Base-by-base conservation (phyloP, 2,329 filamentous ascomycete genomes). In the Rhynchosporium agropyri region DNA sequence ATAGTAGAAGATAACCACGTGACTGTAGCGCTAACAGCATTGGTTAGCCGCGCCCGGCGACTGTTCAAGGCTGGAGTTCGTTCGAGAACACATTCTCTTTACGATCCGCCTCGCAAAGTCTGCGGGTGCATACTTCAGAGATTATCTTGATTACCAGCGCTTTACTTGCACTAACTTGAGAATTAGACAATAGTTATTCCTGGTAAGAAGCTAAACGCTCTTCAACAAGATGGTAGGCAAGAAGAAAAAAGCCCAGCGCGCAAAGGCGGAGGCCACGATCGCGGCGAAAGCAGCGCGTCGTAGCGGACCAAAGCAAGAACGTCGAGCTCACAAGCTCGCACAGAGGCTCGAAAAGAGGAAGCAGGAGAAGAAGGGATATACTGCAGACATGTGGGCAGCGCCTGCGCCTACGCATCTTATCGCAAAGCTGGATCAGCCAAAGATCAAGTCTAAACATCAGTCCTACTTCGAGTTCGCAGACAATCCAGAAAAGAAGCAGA, bases 381-480 rank as follows among this genome's bases (percentile, higher is more conserved):
- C 69, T 31, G 67, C 70, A 33, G 63, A 69, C n/a, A 59, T 65
- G 49, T 74, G 72, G 73, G 68, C 68, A 42, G 63, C 60, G 38
- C 71, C 70, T 50, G 67, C 69, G 29, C 73, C 72, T 9, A 55
- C 71, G 8, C 71, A 72, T 58, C 67, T 75, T 9, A 67, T 72
- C 42, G 74, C 70, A n/a, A 73, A 68, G 58, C 62, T 74, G 53
- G 70, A 72, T 53, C 56, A 68, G 36, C 73, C 74, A 13, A 73
- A 69, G 59, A 63, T 72, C 26, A 73, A 84, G 71, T 83, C 70
- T 26, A 75, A 85, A 71, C 83, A 89, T 73, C 81, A 84, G 68
- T 81, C 83, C 13, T 87, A 86, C 71, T 86, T 85, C 70, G 85
- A 89, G 74, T 80, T 87, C 65, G 82, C 87, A 64, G 83, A 88